Evolutionary conservation across 768 basidiomycete genomes (phyloP).

Genomic region (Rhodosporidiobolus sp.): DNA sequence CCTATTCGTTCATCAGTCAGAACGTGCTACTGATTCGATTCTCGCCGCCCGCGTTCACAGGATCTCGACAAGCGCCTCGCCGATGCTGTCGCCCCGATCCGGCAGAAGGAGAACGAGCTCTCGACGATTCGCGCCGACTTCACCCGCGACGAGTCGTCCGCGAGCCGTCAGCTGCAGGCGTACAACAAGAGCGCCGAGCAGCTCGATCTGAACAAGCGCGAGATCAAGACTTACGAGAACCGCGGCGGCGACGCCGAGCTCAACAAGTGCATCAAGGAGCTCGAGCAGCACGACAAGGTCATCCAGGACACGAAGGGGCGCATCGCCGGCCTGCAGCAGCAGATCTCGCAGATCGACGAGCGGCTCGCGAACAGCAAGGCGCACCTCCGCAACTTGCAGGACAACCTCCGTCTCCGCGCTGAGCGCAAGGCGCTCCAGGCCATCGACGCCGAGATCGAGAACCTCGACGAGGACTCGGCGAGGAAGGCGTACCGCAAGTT

Average conservation of each 20-base stretch:
- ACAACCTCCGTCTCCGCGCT: conserved; percentile 75
- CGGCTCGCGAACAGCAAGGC: conserved; percentile 60
- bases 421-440: conserved; percentile 64
- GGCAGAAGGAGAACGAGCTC: conserved; percentile 38
- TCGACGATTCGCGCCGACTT: conserved; percentile 24
- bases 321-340: conserved; percentile 31
- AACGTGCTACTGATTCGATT: no score
- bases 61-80: conserved; percentile 37
- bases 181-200: conserved; percentile 37
- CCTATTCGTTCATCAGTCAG: neutral
- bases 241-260: conserved; percentile 36
- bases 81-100: conserved; percentile 38
- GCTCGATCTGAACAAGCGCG: conserved; percentile 30
- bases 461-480: conserved; percentile 77
- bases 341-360: conserved; percentile 42
- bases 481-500: conserved; percentile 80
- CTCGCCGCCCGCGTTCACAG: conserved; percentile 21
- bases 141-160: conserved; percentile 22
- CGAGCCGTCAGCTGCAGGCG: conserved; percentile 15
- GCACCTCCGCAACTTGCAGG: conserved; percentile 66
- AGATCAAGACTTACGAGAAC: conserved; percentile 33
- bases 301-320: conserved; percentile 35
- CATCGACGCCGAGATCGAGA: conserved; percentile 68
- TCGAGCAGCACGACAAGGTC: conserved; percentile 27
- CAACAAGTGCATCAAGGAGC: conserved; percentile 33